Evolutionary conservation across 202 grass and related monocot genomes (phyloP), one percentile per base, ranked within the genome.

Genomic region (Setaria italica): DNA sequence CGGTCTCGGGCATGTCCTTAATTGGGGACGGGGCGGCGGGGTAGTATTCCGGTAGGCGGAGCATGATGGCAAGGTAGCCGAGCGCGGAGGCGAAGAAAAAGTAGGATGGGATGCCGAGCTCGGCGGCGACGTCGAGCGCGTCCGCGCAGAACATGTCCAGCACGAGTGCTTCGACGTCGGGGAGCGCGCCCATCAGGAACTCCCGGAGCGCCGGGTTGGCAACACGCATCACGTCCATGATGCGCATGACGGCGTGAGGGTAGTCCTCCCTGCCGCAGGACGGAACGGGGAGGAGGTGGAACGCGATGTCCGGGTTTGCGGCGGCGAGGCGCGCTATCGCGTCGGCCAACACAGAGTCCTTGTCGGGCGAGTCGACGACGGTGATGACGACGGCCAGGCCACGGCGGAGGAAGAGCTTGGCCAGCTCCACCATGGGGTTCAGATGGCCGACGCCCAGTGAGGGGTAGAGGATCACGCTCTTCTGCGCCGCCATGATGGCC

Each of bases 81-180:
- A 83, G 76, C 13, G 78, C 85, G 20, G 84, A 86, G 29, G 87
- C 9, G 85, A 29, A 90, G 82, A 96, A 96, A 17, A 93, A 9
- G 75, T 93, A 91, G 0, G 85, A 56, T 0, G 87, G 87, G 59
- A 94, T 2, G 53, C 14, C 42, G 30, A 97, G 82, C 42, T 94
- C 83, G 0, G 64, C 67, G 34, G 87, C 87, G 50, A 94, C 67
- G 76, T 90, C 89, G 33, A 92, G 76, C 35, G 80, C 92, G 13
- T 90, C 85, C 19, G 53, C 42, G 80, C 80, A 91, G 81, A 94
- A 94, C 77, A 95, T 90, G 84, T 97, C 94, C 71, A 92, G n/a
- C 10, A 97, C 80, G 47, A 95, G 54, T 6, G 87, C 89, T 58
- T 87, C 87, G 29, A 83, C 43, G 20, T 47, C 82, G 7, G 82